Evolutionary conservation across 495 filamentous ascomycete species (phyloP).

Genomic region (Podospora didyma): DNA sequence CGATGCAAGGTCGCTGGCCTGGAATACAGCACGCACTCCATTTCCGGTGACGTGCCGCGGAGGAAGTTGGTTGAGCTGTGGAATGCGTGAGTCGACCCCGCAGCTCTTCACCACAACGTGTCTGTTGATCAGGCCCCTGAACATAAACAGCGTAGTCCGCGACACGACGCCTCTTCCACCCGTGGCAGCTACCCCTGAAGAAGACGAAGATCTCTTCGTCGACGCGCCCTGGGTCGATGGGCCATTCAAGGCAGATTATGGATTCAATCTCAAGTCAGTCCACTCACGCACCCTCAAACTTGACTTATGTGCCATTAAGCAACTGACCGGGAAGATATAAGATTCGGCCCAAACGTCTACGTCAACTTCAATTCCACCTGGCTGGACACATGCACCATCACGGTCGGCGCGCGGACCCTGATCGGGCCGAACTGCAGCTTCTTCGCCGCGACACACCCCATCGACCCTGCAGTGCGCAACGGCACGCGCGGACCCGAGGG

Average conservation of each 20-base stretch:
- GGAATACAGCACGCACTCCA: slow-evolving; percentile 53
- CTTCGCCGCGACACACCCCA: slow-evolving; percentile 69
- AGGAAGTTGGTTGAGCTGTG: slow-evolving; percentile 62
- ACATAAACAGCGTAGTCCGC: slow-evolving; percentile 47
- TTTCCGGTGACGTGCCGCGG: slow-evolving; percentile 48
- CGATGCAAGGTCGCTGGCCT: slow-evolving; percentile 56
- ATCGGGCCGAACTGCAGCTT: slow-evolving; percentile 76
- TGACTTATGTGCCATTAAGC: background rate
- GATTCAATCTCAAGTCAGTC: slow-evolving; percentile 58
- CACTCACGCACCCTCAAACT: background rate
- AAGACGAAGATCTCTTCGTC: slow-evolving; percentile 57
- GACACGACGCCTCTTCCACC: slow-evolving; percentile 62
- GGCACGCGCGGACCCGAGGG: slow-evolving; percentile 71
- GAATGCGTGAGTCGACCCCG: slow-evolving; percentile 70
- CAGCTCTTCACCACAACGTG: background rate
- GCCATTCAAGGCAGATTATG: slow-evolving; percentile 72
- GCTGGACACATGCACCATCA: slow-evolving; percentile 73
- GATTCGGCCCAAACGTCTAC: slow-evolving; percentile 63
- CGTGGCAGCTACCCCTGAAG: slow-evolving; percentile 43
- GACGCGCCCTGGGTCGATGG: slow-evolving; percentile 67
- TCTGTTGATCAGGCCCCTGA: background rate
- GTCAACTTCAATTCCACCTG: slow-evolving; percentile 75
- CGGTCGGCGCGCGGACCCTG: slow-evolving; percentile 73
- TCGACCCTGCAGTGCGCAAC: slow-evolving; percentile 68
- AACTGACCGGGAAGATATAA: background rate